Evolutionary conservation across 140 eudicot genomes (phyloP).

Genomic region (Bidens hawaiensis): DNA sequence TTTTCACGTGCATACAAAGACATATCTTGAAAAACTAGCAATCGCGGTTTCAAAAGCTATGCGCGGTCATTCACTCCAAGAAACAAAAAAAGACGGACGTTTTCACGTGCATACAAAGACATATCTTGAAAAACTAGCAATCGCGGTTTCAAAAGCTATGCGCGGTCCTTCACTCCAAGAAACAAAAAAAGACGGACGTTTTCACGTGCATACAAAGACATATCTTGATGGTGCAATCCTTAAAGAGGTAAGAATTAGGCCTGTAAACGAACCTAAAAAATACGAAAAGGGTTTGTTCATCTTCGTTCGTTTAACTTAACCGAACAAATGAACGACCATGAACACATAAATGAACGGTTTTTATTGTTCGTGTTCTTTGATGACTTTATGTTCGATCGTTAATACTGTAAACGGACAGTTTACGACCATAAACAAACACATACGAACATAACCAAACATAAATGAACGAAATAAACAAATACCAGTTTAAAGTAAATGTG

Average conservation of each 20-base stretch:
- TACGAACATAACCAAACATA: too few relatives aligned
- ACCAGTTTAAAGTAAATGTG: too few relatives aligned
- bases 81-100: slow-evolving; percentile 97
- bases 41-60: slow-evolving; percentile 96
- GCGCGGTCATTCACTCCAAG: slow-evolving; percentile 94
- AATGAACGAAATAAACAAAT: too few relatives aligned
- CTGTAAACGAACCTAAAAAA: too few relatives aligned
- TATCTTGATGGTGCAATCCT: slow-evolving; percentile 97
- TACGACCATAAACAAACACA: too few relatives aligned
- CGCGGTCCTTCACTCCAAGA: slow-evolving; percentile 95
- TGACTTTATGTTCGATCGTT: too few relatives aligned
- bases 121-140: slow-evolving; percentile 92
- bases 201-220: slow-evolving; percentile 94
- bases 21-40: slow-evolving; percentile 89
- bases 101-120: slow-evolving; percentile 96
- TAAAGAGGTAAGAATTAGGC: slow-evolving; percentile 96
- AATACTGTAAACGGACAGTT: too few relatives aligned
- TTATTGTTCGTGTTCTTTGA: too few relatives aligned
- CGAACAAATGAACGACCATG: too few relatives aligned
- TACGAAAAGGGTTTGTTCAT: too few relatives aligned
- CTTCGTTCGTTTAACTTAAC: too few relatives aligned
- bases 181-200: slow-evolving; percentile 96
- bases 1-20: slow-evolving; percentile 93
- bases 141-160: slow-evolving; percentile 96
- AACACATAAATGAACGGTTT: too few relatives aligned